Conservation (phyloP, 1,139 yeast species). For the Pichia sp. region DNA sequence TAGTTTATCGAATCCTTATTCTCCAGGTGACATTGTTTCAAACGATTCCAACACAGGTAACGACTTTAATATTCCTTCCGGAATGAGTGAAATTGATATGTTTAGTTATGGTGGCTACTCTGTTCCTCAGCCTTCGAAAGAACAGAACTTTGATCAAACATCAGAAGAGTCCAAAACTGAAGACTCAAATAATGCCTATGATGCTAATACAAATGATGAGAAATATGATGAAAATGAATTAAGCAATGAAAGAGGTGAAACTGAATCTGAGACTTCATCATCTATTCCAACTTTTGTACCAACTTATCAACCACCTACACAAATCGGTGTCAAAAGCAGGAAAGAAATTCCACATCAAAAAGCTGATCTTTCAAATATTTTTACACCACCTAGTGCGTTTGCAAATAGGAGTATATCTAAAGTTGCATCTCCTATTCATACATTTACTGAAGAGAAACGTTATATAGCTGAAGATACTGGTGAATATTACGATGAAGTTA, state of each 20-base stretch:
- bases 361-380: conserved; percentile 13
- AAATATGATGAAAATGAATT: background rate
- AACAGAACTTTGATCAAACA: background rate
- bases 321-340: conserved; percentile 9
- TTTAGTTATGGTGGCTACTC: conserved; percentile 16
- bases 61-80: conserved; percentile 2
- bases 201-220: background rate
- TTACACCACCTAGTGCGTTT: conserved; percentile 20
- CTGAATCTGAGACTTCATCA: background rate
- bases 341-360: background rate
- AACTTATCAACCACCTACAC: conserved; percentile 17
- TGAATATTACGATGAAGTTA: conserved; percentile 38
- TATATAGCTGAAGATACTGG: conserved; percentile 28
- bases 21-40: background rate
- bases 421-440: conserved; percentile 19
- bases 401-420: background rate
- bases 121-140: conserved; percentile 8
- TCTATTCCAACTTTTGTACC: conserved; percentile 1
- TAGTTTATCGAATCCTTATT: background rate
- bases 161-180: background rate
- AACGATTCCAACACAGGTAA: too few relatives aligned
- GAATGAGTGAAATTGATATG: conserved; percentile 10
- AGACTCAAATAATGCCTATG: background rate
- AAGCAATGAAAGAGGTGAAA: background rate
- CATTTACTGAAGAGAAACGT: conserved; percentile 21